Base-by-base conservation (phyloP, 805 yeast species). In the Saccharomycopsis microspora region DNA sequence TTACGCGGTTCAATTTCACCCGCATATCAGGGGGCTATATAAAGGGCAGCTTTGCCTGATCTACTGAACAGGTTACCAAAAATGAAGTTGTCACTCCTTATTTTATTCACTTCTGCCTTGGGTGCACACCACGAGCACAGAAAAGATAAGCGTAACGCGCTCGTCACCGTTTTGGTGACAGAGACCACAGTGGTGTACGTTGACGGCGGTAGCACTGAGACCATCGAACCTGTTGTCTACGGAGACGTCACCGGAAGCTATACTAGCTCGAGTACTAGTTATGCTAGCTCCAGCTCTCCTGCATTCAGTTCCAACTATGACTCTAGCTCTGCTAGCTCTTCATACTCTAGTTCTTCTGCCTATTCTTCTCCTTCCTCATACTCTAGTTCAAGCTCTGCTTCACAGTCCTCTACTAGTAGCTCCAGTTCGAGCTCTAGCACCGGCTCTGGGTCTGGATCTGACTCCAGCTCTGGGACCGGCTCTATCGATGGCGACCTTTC, bases 401-500 rank as follows among this genome's bases (percentile, higher is more conserved):
- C 48, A 19, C 39, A 49, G 19, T 42, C 56, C 10, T 42, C 56
- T 3, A 19, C 58, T n/a, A 39, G 57, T 53, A 44, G 50, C 57
- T 38, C 54, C 61, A 5, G 70, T 10, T 51, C 67, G 31, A 49
- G 64, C 11, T 41, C 41, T 66, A 66, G 70, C 31, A 55, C 64
- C 46, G 63, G 34, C 39, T 36, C 68, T 9, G n/a, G 38, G 4
- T 28, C 44, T 32, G n/a, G 42, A 6, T 37, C 52, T 5, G 28
- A 43, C 39, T 34, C 48, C 11, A 10, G 42, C 28, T 35, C 35
- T 5, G 56, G 64, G 39, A 66, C 68, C 45, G 87, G 60, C 45
- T 58, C 63, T 40, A 64, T 68, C 52, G 54, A 64, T 46, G 85
- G 83, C 61, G 84, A 76, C 59, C 69, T 79, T 57, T 53, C 66